These are phyloP conservation scores for Saturnispora ahearnii DNA, from an alignment of 805 yeast genomes.

Conservation along the genomic window DNA sequence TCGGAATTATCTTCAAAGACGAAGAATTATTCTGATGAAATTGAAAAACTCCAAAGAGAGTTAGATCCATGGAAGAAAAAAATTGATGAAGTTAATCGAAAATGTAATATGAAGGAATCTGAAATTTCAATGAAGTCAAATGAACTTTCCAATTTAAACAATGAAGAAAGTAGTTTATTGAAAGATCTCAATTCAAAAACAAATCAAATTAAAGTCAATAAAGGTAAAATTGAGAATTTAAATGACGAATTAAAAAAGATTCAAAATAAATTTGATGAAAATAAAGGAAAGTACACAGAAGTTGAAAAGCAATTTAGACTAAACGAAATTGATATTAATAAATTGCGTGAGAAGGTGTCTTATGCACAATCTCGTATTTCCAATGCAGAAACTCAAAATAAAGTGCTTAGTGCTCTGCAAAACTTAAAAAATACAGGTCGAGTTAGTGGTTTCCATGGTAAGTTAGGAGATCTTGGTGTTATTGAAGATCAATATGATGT, in stretches of 20 bases:
- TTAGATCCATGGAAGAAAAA: conserved; percentile 79
- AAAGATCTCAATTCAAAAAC: conserved; percentile 29
- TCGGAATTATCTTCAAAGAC: conserved; percentile 67
- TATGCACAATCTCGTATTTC: conserved; percentile 58
- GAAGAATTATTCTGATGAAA: conserved; percentile 51
- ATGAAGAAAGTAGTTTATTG: conserved; percentile 28
- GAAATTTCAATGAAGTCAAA: conserved; percentile 51
- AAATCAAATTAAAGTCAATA: conserved; percentile 35
- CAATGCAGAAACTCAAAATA: conserved; percentile 56
- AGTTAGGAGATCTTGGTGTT: conserved; percentile 86
- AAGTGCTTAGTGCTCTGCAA: conserved; percentile 60
- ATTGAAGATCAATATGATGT: conserved; percentile 85
- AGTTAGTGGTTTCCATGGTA: conserved; percentile 76
- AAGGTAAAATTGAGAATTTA: conserved; percentile 36
- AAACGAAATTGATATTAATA: conserved; percentile 44
- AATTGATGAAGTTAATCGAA: conserved; percentile 53
- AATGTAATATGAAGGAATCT: conserved; percentile 54
- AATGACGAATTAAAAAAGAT: conserved; percentile 42
- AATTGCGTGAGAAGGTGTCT: conserved; percentile 50
- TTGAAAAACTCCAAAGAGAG: conserved; percentile 52
- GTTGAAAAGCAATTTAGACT: conserved; percentile 43
- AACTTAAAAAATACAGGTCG: conserved; percentile 73
- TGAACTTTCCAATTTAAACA: conserved; percentile 34
- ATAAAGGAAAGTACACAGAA: conserved; percentile 44
- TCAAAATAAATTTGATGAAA: conserved; percentile 45